Base-by-base conservation (phyloP, 805 yeast species). In the Monosporozyma solicola region DNA sequence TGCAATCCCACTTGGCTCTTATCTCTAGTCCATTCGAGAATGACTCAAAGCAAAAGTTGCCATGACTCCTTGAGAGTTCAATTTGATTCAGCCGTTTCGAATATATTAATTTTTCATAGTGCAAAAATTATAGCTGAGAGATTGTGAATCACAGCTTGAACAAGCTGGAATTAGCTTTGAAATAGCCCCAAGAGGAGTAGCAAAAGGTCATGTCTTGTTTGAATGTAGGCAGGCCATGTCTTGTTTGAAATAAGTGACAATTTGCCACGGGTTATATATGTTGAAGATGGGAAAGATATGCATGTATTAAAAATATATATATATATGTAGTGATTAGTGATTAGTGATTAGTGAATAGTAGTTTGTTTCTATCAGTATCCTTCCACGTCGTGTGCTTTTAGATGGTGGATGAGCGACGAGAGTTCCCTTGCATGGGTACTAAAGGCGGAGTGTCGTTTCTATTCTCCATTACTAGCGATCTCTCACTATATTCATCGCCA, bases 391-490 rank as follows among this genome's bases (percentile, higher is more conserved):
- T 35, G 15, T 15, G 29, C 29, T 20, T 20, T 39, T 48, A 48
- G 24, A 41, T 50, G n/a, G 50, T 51, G 10, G 49, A 29, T 24
- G 52, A 51, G 7, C 50, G n/a, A 24, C 50, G 41, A 39, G 45
- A 37, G n/a, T 43, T 16, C 5, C 32, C 43, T 13, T 32, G 33
- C 29, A 45, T 29, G 22, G 29, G 22, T 35, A 33, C 24, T 15
- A 35, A 45, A 24, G 55, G 49, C 15, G 50, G 55, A 3, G 53
- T 50, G 31, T 53, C 52, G 20, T 47, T 49, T 50, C 47, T 50
- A 31, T 53, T 50, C 33, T 50, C 55, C 37, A 32, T 48, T 1
- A 43, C 29, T 16, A 52, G 25, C 3, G 41, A 37, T 15, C 41
- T 35, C 2, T 11, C 22, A 20, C 37, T 37, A n/a, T 44, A 11